phyloP scores from a whole-genome alignment of 192 early-diverging fungal genomes.

The Cetraspora pellucida region DNA sequence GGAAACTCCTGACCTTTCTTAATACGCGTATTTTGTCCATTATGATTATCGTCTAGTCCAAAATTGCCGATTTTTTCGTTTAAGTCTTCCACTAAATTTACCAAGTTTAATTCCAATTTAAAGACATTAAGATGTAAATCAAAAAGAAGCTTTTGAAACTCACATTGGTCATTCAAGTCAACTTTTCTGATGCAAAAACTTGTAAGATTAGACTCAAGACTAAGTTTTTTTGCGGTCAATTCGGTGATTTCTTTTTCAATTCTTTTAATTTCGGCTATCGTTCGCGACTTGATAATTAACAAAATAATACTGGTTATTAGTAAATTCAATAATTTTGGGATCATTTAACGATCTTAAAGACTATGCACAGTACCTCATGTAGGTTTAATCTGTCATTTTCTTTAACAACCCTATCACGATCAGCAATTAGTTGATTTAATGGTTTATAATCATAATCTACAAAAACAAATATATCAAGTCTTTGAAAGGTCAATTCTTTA shows the following conservation, averaged over 20 bases:
- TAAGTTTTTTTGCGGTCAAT: conserved; percentile 44
- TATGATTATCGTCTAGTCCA: conserved; percentile 38
- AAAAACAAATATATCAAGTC: background rate
- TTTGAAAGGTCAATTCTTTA: conserved; percentile 1
- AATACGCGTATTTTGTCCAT: background rate
- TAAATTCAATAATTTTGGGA: background rate
- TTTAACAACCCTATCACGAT: conserved; percentile 53
- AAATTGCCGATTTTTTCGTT: conserved; percentile 47
- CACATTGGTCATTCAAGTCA: conserved; percentile 47
- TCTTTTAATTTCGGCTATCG: conserved; percentile 50
- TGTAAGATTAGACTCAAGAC: conserved; percentile 46
- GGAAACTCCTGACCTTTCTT: conserved; percentile 8
- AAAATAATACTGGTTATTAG: background rate
- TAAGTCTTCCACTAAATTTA: conserved; percentile 48
- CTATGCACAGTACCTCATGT: conserved; percentile 52
- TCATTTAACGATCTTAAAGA: background rate
- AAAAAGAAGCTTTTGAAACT: conserved; percentile 12
- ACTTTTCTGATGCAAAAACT: conserved; percentile 49
- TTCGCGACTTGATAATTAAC: conserved; percentile 39
- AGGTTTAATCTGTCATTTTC: conserved; percentile 54
- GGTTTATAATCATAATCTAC: conserved; percentile 42
- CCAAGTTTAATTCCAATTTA: background rate
- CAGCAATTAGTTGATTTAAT: conserved; percentile 49
- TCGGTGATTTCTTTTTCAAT: conserved; percentile 53
- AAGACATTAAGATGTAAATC: background rate